These are phyloP conservation scores for Puccinia polysora DNA, from an alignment of 1,284 basidiomycete genomes.

Conservation along the genomic window DNA sequence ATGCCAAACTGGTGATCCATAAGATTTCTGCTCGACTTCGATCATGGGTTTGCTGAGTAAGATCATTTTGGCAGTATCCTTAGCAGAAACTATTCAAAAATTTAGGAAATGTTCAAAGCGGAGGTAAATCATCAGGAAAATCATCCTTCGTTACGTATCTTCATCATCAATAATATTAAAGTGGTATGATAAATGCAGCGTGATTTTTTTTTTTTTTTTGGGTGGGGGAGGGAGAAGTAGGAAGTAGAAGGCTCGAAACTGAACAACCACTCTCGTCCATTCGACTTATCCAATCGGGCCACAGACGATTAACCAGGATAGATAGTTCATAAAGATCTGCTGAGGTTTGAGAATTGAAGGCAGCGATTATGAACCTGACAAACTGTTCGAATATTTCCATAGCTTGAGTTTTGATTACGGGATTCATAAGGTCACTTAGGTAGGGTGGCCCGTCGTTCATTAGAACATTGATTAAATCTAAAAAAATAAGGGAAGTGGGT, in stretches of 20 bases:
- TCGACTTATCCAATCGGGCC: constrained; percentile 28
- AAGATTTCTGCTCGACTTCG: constrained; percentile 31
- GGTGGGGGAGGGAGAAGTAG: too few species aligned
- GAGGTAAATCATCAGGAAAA: not conserved
- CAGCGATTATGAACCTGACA: constrained; percentile 23
- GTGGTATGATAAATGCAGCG: too few species aligned
- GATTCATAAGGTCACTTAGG: not conserved
- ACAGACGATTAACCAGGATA: constrained; percentile 10
- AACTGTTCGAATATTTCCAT: constrained; percentile 11
- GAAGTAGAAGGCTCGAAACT: not conserved
- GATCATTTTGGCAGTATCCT: constrained; percentile 30
- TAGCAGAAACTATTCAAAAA: constrained; percentile 13
- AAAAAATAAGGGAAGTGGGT: not conserved
- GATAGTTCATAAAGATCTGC: constrained; percentile 38
- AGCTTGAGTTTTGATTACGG: not conserved
- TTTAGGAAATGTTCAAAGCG: too few species aligned
- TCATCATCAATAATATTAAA: too few species aligned
- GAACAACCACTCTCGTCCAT: constrained; percentile 26
- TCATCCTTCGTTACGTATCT: too few species aligned
- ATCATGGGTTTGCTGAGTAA: constrained; percentile 18
- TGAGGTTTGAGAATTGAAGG: constrained; percentile 27
- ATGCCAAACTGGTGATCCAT: constrained; percentile 19
- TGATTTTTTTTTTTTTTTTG: too few species aligned
- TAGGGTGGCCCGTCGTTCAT: constrained; percentile 1
- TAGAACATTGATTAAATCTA: constrained; percentile 32